Evolutionary conservation across 441 rosid genomes (phyloP), one percentile per base, ranked within the genome.

Genomic region (Erysimum pusillum): DNA sequence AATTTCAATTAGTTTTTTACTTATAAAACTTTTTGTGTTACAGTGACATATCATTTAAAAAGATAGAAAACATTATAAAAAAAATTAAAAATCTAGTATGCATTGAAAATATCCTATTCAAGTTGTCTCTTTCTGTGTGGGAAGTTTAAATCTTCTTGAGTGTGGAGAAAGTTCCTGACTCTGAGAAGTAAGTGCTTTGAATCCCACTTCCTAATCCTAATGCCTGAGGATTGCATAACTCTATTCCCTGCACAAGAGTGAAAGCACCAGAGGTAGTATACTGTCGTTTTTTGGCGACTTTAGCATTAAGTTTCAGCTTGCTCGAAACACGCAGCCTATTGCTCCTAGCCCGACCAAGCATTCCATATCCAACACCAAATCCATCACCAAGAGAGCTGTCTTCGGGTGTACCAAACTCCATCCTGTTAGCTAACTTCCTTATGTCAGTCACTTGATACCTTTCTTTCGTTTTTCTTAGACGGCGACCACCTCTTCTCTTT

Each of bases 291-390:
- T 95, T 92, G 15, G 93, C 92, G 83, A 90, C 94, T 88, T 91
- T 92, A n/a, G 91, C 89, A 6, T 91, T 93, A 15, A 92, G 96
- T 79, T 92, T 95, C 31, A 91, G 97, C 81, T 92, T 94, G 88
- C 91, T 92, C 78, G 89, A 83, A 41, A 88, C 91, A 45, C 99
- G 97, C 65, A 92, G 87, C 87, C 92, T 91, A 71, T 97, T 97
- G 80, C 88, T 95, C 80, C 99, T 94, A 59, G 99, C 99, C 72
- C 92, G 97, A 58, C 99, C 97, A 74, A 95, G 97, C 98, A 95
- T 95, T 59, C 98, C 98, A 83, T 89, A 95, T 9, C 94, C 97
- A 84, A 92, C 99, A 80, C 97, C 99, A 70, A 92, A 95, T 9
- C 94, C 97, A 84, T 94, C 99, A 80, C 97, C 99, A 72, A 92